Evolutionary conservation across 345 rosid species (phyloP).

Genomic region (Sonneratia alba): DNA sequence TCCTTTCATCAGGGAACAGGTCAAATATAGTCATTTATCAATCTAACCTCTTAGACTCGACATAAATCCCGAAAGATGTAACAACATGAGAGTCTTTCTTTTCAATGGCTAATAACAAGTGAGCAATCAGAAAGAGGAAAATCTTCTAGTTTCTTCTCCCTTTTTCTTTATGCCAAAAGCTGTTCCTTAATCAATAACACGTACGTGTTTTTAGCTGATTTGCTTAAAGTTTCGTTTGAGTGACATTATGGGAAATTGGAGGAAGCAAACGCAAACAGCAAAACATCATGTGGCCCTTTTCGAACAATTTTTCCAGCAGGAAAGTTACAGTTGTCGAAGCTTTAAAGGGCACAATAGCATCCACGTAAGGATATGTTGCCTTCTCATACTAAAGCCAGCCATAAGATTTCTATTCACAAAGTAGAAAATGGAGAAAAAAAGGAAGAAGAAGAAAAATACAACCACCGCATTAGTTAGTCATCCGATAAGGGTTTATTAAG

Average conservation of each 20-base stretch:
- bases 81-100: too few species aligned
- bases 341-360: conserved; percentile 4
- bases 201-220: neutral
- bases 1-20: too few species aligned
- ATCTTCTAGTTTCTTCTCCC: neutral
- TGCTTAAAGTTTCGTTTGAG: neutral
- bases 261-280: conserved; percentile 1
- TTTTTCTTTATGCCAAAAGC: neutral
- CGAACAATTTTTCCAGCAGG: conserved; percentile 2
- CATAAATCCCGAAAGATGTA: too few species aligned
- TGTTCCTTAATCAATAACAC: conserved; percentile 2
- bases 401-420: neutral
- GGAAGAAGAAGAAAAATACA: too few species aligned
- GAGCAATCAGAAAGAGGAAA: neutral
- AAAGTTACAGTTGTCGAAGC: conserved; percentile 5
- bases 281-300: conserved; percentile 7
- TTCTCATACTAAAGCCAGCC: neutral
- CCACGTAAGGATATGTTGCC: neutral
- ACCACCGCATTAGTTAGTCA: too few species aligned
- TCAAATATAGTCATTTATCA: too few species aligned
- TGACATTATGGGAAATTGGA: neutral
- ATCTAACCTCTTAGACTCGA: too few species aligned
- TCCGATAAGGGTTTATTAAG: too few species aligned
- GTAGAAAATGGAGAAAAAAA: too few species aligned
- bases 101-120: neutral